A percentile compares a stretch with the other conserved stretches of the same genome.
These are phyloP conservation scores for Fusarium sp. DNA, from an alignment of 2,329 filamentous ascomycete genomes.

Conservation along the genomic window DNA sequence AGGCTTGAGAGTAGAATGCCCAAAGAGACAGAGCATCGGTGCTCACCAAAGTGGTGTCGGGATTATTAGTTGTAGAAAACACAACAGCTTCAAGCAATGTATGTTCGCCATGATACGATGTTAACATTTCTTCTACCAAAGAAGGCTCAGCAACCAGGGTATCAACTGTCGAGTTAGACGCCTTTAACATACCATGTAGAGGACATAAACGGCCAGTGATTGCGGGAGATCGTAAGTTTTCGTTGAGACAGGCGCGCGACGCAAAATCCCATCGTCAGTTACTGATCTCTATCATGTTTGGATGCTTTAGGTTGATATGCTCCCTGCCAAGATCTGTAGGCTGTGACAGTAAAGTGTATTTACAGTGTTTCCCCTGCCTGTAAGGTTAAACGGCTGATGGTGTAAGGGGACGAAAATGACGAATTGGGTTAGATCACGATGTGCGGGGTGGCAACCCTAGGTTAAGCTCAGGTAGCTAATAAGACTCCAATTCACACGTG, in stretches of 20 bases:
- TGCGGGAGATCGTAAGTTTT: not conserved
- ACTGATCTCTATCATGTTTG: not conserved
- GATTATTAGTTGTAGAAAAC: too few relatives aligned
- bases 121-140: not conserved
- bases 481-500: too few relatives aligned
- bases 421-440: too few relatives aligned
- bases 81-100: not conserved
- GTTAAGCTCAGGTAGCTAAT: too few relatives aligned
- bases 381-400: too few relatives aligned
- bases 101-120: too few relatives aligned
- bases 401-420: too few relatives aligned
- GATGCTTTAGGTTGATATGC: not conserved
- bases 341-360: not conserved
- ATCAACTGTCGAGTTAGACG: not conserved
- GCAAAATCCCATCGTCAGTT: not conserved
- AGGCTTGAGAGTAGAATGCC: not conserved
- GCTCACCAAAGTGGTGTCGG: fast-evolving
- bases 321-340: not conserved
- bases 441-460: too few relatives aligned
- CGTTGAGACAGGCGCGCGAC: not conserved
- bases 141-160: not conserved
- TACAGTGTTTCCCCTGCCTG: too few relatives aligned
- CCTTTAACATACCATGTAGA: too few relatives aligned
- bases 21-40: not conserved
- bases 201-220: fast-evolving